Conservation (phyloP, 371 early-diverging fungal species). For the Mucor lusitanicus region DNA sequence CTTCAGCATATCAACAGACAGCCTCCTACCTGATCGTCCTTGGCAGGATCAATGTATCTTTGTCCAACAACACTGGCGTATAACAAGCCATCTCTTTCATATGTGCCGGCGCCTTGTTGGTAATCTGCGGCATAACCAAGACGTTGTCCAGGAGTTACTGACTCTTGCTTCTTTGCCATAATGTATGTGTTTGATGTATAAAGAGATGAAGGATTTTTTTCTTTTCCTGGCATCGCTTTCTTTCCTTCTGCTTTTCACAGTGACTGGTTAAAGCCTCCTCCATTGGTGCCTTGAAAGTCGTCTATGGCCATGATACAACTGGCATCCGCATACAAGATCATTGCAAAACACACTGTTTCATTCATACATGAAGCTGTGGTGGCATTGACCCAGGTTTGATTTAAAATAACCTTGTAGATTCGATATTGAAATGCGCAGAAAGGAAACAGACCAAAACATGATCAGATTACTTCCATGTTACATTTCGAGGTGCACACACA, state of each 20-base stretch:
- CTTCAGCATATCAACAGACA: neutral
- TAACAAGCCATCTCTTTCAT: conserved; percentile 73
- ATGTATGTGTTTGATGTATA: neutral
- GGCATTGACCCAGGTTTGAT: neutral
- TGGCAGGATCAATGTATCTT: conserved; percentile 38
- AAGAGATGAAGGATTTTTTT: neutral
- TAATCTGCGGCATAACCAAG: conserved; percentile 77
- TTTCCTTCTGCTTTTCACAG: neutral
- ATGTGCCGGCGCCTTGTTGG: conserved; percentile 77
- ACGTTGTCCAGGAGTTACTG: conserved; percentile 83
- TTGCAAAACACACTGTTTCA: neutral
- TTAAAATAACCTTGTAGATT: neutral
- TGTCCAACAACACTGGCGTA: conserved; percentile 84
- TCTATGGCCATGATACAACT: neutral
- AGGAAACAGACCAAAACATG: neutral
- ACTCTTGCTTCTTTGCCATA: conserved; percentile 27
- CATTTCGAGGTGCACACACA: neutral
- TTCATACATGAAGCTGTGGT: neutral
- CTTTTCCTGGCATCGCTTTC: neutral
- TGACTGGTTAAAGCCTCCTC: neutral
- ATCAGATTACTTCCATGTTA: neutral
- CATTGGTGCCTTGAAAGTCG: neutral
- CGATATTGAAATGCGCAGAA: neutral
- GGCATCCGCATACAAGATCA: neutral
- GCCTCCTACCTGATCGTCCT: conserved; percentile 39